Base-by-base conservation (phyloP, 352 stramenopile species). In the Globisporangium solare region DNA sequence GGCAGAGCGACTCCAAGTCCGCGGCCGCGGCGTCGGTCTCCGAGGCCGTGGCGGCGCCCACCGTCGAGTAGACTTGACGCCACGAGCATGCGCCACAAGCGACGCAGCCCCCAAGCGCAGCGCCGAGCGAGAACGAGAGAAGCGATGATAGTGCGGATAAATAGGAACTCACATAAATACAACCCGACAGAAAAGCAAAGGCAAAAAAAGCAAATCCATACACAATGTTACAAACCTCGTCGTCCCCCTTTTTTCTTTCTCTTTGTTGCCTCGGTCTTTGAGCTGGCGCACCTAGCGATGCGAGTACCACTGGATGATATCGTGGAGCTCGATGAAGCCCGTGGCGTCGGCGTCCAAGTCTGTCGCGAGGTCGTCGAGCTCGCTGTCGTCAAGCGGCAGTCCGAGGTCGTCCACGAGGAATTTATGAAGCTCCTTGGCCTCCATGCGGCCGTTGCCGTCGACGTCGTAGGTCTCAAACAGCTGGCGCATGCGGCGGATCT, bases 301-400 rank as follows among this genome's bases (percentile, higher is more conserved):
- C 40, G 77, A 71, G 64, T 86, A 90, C 83, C 83, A 92, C 64
- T 92, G 81, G 60, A 89, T 83, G 51, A 93, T 85, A 59, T 94
- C 81, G 56, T 71, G 67, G 55, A 92, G 73, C 64, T 94, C 83
- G 32, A 94, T 71, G 51, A 91, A 92, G n/a, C 83, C 83, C 42
- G 74, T 86, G 63, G 75, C 86, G 64, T 92, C 78, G 2, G 68
- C 51, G 48, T 94, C 81, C 22, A 94, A 62, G 42, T 92, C 76
- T 54, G 79, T 67, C 49, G 78, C 64, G 4, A 91, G 63, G 39
- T 91, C 84, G 45, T 92, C 82, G 20, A 90, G 57, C 18, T 86
- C 81, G 47, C 73, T 65, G 11, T 89, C 78, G 39, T 63, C 70
- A 17, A 86, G 71, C 10, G 72, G 56, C 13, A 94, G 63, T 0